These are phyloP conservation scores for Trapa incisa DNA, from an alignment of 345 rosid species.

Conservation along the genomic window DNA sequence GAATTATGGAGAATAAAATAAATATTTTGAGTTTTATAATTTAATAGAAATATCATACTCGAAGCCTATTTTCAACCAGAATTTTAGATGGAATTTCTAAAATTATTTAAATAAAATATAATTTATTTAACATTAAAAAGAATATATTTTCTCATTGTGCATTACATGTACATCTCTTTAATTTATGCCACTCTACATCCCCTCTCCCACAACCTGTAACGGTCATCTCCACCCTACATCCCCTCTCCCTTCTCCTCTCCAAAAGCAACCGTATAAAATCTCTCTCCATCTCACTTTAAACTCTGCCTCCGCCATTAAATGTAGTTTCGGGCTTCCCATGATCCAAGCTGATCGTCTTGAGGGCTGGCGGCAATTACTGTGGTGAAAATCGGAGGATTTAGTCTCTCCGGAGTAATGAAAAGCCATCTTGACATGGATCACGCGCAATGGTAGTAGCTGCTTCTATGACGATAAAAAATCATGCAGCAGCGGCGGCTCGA, in stretches of 20 bases:
- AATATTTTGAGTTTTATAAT: too few relatives aligned
- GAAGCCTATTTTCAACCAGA: too few relatives aligned
- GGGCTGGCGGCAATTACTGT: not conserved
- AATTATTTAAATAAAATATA: too few relatives aligned
- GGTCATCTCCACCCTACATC: conserved; percentile 24
- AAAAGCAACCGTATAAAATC: not conserved
- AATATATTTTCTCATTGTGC: too few relatives aligned
- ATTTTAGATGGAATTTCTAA: too few relatives aligned
- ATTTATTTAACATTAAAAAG: too few relatives aligned
- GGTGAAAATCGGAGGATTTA: conserved; percentile 1
- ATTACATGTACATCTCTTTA: too few relatives aligned
- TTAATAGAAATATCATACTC: too few relatives aligned
- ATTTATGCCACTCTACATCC: too few relatives aligned
- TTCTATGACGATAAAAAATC: conserved; percentile 38
- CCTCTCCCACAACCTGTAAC: conserved; percentile 30
- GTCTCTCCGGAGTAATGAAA: conserved; percentile 1
- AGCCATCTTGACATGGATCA: not conserved
- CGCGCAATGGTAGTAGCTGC: conserved; percentile 54
- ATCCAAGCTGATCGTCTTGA: not conserved
- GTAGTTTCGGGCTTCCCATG: not conserved
- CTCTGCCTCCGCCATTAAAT: not conserved
- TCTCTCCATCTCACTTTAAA: not conserved
- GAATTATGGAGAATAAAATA: too few relatives aligned
- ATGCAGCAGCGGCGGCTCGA: conserved; percentile 13
- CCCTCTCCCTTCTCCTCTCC: not conserved